Evolutionary conservation across 2,329 filamentous ascomycete genomes (phyloP), one percentile per base, ranked within the genome.

Genomic region (Pseudogymnoascus sp.): DNA sequence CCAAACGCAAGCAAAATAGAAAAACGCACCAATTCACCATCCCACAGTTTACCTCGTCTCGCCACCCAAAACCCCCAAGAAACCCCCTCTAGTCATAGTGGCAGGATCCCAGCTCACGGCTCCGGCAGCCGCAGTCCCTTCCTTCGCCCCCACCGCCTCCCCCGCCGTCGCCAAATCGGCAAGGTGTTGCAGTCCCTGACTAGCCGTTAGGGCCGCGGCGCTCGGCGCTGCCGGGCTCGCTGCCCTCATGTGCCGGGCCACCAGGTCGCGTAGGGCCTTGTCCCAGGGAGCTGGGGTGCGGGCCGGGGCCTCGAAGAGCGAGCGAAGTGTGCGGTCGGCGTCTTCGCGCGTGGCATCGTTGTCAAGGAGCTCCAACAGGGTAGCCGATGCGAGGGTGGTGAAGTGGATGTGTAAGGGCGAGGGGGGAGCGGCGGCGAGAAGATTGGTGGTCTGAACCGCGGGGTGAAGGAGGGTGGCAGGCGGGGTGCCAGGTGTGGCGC

Each of bases 401-500:
- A 86, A 86, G 67, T 90, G 84, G 67, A 89, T 83, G 60, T 83
- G 83, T 45, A 90, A 73, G 0, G 86, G 86, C 74, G 6, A 84
- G 72, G 52, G 79, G 78, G 3, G 77, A 71, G 38, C 81, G 80
- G 28, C 75, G 74, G 80, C 76, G 30, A 89, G 74, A 57, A 88
- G 76, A n/a, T 74, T 75, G 37, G 81, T 77, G 4, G 84, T 77
- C 66, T 84, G 79, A 62, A 78, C 77, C 23, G 82, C 82, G 5
- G 83, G 79, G 70, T 81, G 83, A 18, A 88, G 72, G 13, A 85
- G 76, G 61, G 86, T 80, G 1, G 76, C 73, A 0, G 82, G 76
- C 38, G 80, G 79, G 0, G 79, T 76, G 9, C 76, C 77, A 1
- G 82, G 78, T 35, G 79, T 81, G 59, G 85, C 75, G 2, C 88